phyloP scores from a whole-genome alignment of 768 basidiomycete species.

The Hygrophoropsis aurantiaca region DNA sequence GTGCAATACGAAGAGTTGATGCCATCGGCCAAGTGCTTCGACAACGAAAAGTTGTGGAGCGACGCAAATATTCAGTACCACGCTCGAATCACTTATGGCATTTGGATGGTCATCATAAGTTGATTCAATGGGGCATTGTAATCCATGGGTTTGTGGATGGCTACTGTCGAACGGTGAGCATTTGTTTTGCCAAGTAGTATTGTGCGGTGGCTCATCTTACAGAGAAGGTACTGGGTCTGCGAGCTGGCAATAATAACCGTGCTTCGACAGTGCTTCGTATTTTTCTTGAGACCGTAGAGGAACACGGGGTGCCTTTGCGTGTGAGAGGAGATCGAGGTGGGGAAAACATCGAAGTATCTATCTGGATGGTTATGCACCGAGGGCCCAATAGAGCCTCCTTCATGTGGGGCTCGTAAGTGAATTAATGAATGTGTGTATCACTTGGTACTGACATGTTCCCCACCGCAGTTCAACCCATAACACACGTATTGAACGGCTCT shows the following conservation, averaged over 20 bases:
- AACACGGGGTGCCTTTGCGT: conserved; percentile 30
- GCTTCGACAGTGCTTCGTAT: conserved; percentile 35
- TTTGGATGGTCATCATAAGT: conserved; percentile 28
- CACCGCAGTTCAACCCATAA: conserved; percentile 20
- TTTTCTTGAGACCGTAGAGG: conserved; percentile 8
- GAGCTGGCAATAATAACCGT: conserved; percentile 38
- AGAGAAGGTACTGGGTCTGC: conserved; percentile 25
- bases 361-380: conserved; percentile 11
- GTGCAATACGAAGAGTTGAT: conserved; percentile 7
- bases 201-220: conserved; percentile 2
- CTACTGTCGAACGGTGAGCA: conserved; percentile 20
- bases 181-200: not conserved
- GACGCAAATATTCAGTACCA: conserved; percentile 12
- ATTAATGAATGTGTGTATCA: not conserved
- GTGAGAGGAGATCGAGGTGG: conserved; percentile 39
- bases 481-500: conserved; percentile 24
- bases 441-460: not conserved
- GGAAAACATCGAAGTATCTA: conserved; percentile 36
- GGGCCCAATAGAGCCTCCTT: conserved; percentile 29
- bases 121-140: conserved; percentile 25
- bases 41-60: not conserved
- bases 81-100: conserved; percentile 21
- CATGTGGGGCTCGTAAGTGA: conserved; percentile 35
- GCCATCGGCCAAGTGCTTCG: conserved; percentile 3
- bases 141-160: conserved; percentile 30